These are phyloP conservation scores for Rhytidhysteron rufulum DNA, from an alignment of 2,329 filamentous ascomycete species.

Conservation along the genomic window DNA sequence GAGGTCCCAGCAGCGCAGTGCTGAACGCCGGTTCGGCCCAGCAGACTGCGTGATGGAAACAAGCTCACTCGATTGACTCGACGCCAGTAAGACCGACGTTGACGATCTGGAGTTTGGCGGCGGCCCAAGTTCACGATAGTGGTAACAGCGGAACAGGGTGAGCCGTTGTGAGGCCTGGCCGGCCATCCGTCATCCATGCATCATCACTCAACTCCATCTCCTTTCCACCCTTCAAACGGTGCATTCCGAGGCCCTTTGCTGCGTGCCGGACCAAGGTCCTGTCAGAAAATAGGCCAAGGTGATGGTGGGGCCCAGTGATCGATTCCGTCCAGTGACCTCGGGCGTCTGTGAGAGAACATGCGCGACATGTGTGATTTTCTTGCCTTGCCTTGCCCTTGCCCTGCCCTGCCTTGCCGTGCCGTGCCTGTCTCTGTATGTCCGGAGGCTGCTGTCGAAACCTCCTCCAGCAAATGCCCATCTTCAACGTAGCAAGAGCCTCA, in stretches of 20 bases:
- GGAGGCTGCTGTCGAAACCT: too few species aligned
- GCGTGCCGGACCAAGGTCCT: background rate
- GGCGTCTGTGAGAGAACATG: too few species aligned
- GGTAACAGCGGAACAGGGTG: background rate
- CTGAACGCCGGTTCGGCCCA: conserved; percentile 9
- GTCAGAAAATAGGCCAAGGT: background rate
- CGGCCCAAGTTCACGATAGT: conserved; percentile 1
- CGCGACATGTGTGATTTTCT: too few species aligned
- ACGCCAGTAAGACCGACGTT: background rate
- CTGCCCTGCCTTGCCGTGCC: too few species aligned
- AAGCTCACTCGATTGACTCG: conserved; percentile 1
- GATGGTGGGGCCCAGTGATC: too few species aligned
- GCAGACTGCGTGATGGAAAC: conserved; percentile 7
- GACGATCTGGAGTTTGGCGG: conserved; percentile 4
- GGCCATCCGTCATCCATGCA: conserved; percentile 2
- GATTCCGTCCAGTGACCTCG: too few species aligned
- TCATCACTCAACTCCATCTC: background rate
- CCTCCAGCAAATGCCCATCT: too few species aligned
- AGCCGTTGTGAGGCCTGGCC: background rate
- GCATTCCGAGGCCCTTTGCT: background rate
- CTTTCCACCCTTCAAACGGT: background rate
- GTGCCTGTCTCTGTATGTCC: too few species aligned
- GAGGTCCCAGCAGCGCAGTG: conserved; percentile 5
- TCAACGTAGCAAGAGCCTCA: conserved; percentile 1
- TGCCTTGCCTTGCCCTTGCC: too few species aligned